These are phyloP conservation scores for Solanum hybrid DNA, from an alignment of 305 asterid genomes.

Conservation along the genomic window DNA sequence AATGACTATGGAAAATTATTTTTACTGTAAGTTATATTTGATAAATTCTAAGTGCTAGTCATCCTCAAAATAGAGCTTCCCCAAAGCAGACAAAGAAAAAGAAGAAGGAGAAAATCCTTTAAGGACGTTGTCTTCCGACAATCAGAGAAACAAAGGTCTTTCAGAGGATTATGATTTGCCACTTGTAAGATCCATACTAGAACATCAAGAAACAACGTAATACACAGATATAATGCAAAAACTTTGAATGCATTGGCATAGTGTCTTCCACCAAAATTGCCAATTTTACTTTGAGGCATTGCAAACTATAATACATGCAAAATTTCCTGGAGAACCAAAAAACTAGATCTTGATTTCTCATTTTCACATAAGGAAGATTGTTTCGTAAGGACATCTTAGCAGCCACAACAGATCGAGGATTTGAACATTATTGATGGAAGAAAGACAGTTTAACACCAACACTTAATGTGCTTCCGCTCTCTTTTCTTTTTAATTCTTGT, in stretches of 20 bases:
- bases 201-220: background rate
- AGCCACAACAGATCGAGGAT: background rate
- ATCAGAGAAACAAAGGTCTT: background rate
- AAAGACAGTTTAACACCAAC: background rate
- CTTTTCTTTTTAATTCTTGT: background rate
- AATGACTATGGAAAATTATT: background rate
- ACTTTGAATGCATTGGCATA: background rate
- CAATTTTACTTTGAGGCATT: background rate
- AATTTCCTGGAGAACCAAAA: background rate
- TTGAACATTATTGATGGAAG: background rate
- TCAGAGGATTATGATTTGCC: background rate
- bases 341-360: background rate
- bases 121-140: background rate
- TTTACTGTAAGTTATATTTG: background rate
- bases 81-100: background rate
- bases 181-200: background rate
- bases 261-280: background rate
- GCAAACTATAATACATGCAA: background rate
- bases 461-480: too few relatives aligned
- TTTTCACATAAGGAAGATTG: background rate
- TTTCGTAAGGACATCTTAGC: background rate
- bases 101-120: background rate
- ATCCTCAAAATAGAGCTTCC: background rate
- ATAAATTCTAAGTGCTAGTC: background rate
- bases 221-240: background rate